A percentile compares a stretch with the other conserved stretches of the same genome.
These are phyloP conservation scores for Didymella exigua DNA, from an alignment of 2,329 filamentous ascomycete genomes.

Conservation along the genomic window DNA sequence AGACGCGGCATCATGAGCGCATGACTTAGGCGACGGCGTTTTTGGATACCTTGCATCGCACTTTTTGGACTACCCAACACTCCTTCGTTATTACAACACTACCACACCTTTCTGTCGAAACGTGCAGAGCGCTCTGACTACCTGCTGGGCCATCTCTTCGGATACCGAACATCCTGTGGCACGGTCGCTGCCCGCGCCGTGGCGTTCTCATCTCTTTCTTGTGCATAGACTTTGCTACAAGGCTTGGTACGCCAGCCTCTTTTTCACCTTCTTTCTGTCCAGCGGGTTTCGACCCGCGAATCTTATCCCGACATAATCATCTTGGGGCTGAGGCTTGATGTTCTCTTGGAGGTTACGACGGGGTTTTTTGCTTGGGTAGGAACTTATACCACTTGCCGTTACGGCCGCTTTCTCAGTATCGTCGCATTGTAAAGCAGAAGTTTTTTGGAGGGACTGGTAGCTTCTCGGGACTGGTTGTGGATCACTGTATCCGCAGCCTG, in stretches of 20 bases:
- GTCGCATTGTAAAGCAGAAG: not conserved
- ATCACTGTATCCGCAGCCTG: not conserved
- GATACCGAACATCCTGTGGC: not conserved
- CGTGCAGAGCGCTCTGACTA: not conserved
- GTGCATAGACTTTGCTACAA: constrained; percentile 10
- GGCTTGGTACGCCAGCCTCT: constrained; percentile 10
- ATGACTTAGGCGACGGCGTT: constrained; percentile 25
- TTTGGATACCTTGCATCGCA: constrained; percentile 12
- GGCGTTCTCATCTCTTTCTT: constrained; percentile 5
- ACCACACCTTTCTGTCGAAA: not conserved
- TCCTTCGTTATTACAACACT: constrained; percentile 4
- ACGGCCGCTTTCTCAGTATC: constrained; percentile 3
- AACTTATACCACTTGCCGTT: constrained; percentile 10
- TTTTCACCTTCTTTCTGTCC: constrained; percentile 3
- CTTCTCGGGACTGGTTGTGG: constrained; percentile 3
- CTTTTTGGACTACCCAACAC: constrained; percentile 12
- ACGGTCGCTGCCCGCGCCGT: not conserved
- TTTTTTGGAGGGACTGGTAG: not conserved
- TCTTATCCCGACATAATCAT: not conserved
- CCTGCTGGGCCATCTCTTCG: constrained; percentile 1
- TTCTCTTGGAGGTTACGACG: constrained; percentile 11
- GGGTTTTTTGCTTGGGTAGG: constrained; percentile 2
- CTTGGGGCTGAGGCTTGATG: constrained; percentile 6
- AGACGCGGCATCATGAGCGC: constrained; percentile 19
- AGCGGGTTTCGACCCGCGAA: not conserved